Evolutionary conservation across 1,139 yeast species (phyloP).

Genomic region (Citeromyces siamensis): DNA sequence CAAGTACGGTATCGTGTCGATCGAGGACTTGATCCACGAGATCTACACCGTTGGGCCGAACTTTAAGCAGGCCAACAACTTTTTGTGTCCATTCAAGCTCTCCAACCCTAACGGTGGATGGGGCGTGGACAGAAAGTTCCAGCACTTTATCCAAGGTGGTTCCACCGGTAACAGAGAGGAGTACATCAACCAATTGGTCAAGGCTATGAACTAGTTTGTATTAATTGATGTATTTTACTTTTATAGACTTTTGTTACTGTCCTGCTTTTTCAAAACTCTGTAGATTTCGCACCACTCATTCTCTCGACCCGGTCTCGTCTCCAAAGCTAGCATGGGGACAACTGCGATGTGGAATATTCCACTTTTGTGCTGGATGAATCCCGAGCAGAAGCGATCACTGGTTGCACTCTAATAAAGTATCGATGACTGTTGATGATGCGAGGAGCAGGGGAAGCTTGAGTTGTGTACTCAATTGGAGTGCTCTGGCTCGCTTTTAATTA

Average conservation of each 20-base stretch:
- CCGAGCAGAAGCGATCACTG: no score
- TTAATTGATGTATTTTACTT: not conserved
- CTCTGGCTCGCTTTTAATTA: no score
- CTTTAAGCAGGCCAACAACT: slow-evolving; percentile 99
- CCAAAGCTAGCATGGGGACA: no score
- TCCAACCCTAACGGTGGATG: slow-evolving; percentile 99
- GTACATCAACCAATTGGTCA: slow-evolving; percentile 94
- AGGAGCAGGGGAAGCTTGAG: no score
- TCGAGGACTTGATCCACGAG: slow-evolving; percentile 99
- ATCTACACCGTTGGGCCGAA: slow-evolving; percentile 98
- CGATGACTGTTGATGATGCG: no score
- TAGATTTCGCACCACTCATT: no score
- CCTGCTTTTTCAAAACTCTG: not conserved
- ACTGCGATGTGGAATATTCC: no score
- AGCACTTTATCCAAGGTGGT: slow-evolving; percentile 99
- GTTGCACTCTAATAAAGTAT: no score
- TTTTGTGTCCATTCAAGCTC: slow-evolving; percentile 99
- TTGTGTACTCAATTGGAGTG: no score
- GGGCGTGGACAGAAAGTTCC: slow-evolving; percentile 99
- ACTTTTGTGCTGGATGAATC: no score
- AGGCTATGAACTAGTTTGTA: slow-evolving; percentile 73
- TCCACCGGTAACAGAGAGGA: slow-evolving; percentile 99
- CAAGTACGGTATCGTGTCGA: slow-evolving; percentile 90
- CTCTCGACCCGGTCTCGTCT: no score
- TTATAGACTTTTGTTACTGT: not conserved